Percentiles rank a stretch among this genome's conserved stretches.
Evolutionary conservation across 1,284 basidiomycete species (phyloP).

Genomic region (Rhodotorula glutinis): DNA sequence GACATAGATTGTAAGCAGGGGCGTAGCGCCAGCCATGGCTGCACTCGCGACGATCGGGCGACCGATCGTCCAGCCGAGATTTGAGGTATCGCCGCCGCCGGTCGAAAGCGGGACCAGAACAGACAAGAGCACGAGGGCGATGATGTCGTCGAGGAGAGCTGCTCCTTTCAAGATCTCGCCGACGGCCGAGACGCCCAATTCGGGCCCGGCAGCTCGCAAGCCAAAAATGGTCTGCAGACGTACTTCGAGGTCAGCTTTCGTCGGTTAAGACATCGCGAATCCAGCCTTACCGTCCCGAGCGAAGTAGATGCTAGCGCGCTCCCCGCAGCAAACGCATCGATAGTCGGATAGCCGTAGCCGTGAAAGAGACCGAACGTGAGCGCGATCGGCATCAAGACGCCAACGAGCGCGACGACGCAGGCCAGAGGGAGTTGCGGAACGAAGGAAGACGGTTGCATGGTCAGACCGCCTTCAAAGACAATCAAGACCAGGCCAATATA

Average conservation of each 20-base stretch:
- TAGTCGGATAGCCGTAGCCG: conserved; percentile 46
- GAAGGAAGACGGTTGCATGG: conserved; percentile 51
- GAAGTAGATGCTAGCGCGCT: conserved; percentile 57
- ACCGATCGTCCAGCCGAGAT: conserved; percentile 50
- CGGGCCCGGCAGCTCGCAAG: conserved; percentile 43
- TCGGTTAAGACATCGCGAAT: too few species aligned
- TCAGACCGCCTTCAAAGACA: conserved; percentile 54
- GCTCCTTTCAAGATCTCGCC: conserved; percentile 57
- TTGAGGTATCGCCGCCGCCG: conserved; percentile 1
- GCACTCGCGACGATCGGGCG: conserved; percentile 51
- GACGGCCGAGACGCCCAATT: conserved; percentile 53
- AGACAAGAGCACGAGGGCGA: conserved; percentile 57
- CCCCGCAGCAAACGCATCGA: conserved; percentile 57
- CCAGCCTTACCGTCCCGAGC: conserved; percentile 52
- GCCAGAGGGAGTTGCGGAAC: conserved; percentile 53
- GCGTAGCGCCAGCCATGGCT: conserved; percentile 47
- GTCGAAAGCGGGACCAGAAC: conserved; percentile 52
- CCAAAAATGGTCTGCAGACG: conserved; percentile 51
- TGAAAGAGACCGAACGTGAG: conserved; percentile 42
- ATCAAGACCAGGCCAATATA: conserved; percentile 58
- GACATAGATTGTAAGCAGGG: conserved; percentile 44
- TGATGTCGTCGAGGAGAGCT: conserved; percentile 58
- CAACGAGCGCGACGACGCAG: conserved; percentile 52
- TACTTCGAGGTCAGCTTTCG: background rate
- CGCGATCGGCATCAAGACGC: conserved; percentile 54